These are phyloP conservation scores for Exsudoporus frostii DNA, from an alignment of 768 basidiomycete species.

Conservation along the genomic window DNA sequence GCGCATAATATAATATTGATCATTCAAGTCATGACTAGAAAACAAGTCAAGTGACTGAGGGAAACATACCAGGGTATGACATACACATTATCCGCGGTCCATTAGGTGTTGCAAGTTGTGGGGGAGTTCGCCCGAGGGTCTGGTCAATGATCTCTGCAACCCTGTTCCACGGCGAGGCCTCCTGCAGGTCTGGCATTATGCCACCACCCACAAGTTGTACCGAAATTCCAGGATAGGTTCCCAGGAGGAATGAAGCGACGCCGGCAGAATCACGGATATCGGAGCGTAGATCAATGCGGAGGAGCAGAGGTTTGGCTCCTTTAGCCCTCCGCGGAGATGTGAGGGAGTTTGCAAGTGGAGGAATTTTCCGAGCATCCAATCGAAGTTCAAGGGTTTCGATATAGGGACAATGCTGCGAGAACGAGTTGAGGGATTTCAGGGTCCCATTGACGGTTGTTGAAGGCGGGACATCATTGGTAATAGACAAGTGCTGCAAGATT, in stretches of 20 bases:
- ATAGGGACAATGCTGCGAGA: conserved; percentile 16
- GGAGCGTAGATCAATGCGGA: conserved; percentile 15
- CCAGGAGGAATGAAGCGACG: conserved; percentile 19
- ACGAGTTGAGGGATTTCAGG: conserved; percentile 7
- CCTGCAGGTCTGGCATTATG: conserved; percentile 9
- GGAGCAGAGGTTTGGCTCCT: neutral
- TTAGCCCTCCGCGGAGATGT: neutral
- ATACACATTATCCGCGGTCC: conserved; percentile 18
- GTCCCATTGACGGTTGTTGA: conserved; percentile 6
- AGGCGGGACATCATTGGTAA: conserved; percentile 13
- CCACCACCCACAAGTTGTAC: conserved; percentile 2
- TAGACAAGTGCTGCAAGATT: conserved; percentile 13
- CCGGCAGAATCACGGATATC: conserved; percentile 17
- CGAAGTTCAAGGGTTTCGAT: conserved; percentile 15
- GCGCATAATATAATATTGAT: neutral
- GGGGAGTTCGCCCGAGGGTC: conserved; percentile 11
- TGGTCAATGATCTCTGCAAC: conserved; percentile 18
- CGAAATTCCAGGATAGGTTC: conserved; percentile 4
- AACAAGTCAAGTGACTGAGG: neutral
- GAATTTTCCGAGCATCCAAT: conserved; percentile 19
- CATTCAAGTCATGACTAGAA: conserved; percentile 11
- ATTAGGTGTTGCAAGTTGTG: neutral
- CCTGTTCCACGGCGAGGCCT: conserved; percentile 21
- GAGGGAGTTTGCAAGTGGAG: neutral
- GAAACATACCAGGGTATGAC: neutral